Evolutionary conservation across 176 grass and related monocot species (phyloP), one percentile per base, ranked within the genome.

Genomic region (Neostapfia colusana): DNA sequence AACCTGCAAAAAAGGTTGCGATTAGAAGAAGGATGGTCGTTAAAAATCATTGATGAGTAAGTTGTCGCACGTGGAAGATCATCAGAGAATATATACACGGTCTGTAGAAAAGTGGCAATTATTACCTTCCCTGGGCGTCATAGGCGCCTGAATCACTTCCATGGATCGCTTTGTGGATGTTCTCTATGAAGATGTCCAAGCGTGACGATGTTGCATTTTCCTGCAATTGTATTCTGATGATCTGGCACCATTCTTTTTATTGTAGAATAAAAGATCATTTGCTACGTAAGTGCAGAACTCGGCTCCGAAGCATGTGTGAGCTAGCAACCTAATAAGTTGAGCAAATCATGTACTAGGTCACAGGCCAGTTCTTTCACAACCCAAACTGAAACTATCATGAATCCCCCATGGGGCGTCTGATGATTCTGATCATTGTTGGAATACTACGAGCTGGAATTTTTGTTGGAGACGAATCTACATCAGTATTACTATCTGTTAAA

Each of bases 141-240:
- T 89, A 99, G 7, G 80, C 70, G 20, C 85, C 87, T 28, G 96
- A 67, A 58, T 99, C 89, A 48, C 96, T 92, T 42, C 85, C 80
- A 28, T 99, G 96, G 17, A 85, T 99, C 2, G 80, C 96, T 18
- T 79, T 92, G 9, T 94, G 57, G 46, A 99, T 99, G 85, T 95
- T 85, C 70, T 83, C 75, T n/a, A 99, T 69, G 85, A 89, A 89
- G 53, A 99, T 83, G 25, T 90, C 88, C 21, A 84, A 4, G 64
- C 46, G 71, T 13, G 82, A 77, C 6, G 82, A 75, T 11, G 82
- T 69, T 14, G 77, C 67, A 26, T 90, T 89, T 53, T 77, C 83
- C 96, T 99, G 81, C 45, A 75, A 54, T 64, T 77, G 31, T 6
- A 51, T 51, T 20, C 0, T 4, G 9, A 8, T 31, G 31, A 31